A percentile compares a stretch with the other conserved stretches of the same genome.
Conservation (phyloP, 345 rosid species). For the Erysimum cheiranthoides region DNA sequence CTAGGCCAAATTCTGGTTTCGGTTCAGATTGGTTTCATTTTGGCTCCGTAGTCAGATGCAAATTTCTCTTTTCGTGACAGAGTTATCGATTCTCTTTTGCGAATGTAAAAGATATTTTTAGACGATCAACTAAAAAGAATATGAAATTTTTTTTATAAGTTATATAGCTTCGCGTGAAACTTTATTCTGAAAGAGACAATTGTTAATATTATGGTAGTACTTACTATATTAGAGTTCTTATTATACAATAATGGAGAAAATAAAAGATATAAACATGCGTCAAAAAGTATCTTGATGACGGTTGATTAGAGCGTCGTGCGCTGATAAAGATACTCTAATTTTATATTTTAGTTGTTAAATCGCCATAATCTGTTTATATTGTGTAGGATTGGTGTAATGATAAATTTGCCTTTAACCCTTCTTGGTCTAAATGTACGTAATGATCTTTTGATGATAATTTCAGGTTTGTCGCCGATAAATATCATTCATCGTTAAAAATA, state of each 20-base stretch:
- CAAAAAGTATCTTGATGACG: neutral
- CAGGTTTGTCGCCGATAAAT: neutral
- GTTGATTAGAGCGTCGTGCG: no score
- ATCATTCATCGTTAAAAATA: neutral
- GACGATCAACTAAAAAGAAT: neutral
- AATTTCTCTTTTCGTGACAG: neutral
- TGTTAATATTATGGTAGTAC: neutral
- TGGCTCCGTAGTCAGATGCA: neutral
- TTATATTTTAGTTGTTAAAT: neutral
- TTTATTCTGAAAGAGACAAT: neutral
- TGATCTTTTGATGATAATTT: neutral
- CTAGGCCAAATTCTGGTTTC: neutral
- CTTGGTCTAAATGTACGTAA: neutral
- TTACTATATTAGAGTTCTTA: neutral
- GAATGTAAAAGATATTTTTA: neutral
- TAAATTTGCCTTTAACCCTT: neutral
- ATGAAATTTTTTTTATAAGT: neutral
- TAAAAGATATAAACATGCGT: neutral
- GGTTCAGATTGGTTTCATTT: slow-evolving; percentile 12
- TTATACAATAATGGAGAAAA: neutral
- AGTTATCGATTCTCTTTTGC: neutral
- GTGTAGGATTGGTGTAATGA: neutral
- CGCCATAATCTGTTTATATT: neutral
- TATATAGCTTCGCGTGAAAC: neutral
- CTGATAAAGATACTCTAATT: neutral